Evolutionary conservation across 345 rosid species (phyloP), one percentile per base, ranked within the genome.

Genomic region (Eutrema japonicum): DNA sequence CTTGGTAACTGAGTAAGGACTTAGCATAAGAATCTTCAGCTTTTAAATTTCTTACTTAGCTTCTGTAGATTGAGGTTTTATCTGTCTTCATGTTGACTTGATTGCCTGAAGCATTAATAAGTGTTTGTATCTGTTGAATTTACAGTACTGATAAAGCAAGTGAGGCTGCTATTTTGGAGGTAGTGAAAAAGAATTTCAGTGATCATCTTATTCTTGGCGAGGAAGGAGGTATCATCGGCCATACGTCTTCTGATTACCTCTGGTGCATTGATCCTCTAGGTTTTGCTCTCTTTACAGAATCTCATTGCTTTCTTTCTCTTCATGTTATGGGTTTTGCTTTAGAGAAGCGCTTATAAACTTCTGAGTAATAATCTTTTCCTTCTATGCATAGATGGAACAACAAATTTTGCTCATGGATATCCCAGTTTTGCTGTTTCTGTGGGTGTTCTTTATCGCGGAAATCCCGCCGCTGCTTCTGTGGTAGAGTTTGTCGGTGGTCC

Each of bases 261-360:
- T 94, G 98, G 98, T 94, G 98, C 77, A 88, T 94, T 66, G 96
- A 94, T 79, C 98, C 98, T 53, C 82, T 94, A 81, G 98, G 98
- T 94, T 70, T 74, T 70, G 80, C 40, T 75, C 13, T 73, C 74
- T 75, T 68, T 47, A 47, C 53, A 29, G 26, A 8, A 38, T n/a
- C 38, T 1, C 59, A 36, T 18, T 51, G 16, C 40, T 50, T 30
- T 55, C 40, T 50, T 30, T 55, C 26, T 52, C 16, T 64, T 36
- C 42, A 33, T 54, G 0, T 10, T 54, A 0, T 66, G 42, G 33
- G 33, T 52, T 4, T 63, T 29, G 16, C 41, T 45, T 43, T 3
- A 29, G 37, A 61, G 14, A 9, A 37, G 46, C 35, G 26, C 27
- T 9, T 55, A 2, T 14, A 29, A 3, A 16, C 49, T 49, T 22